Evolutionary conservation across 352 stramenopile species (phyloP).

Genomic region (Thalassiosira hispida): DNA sequence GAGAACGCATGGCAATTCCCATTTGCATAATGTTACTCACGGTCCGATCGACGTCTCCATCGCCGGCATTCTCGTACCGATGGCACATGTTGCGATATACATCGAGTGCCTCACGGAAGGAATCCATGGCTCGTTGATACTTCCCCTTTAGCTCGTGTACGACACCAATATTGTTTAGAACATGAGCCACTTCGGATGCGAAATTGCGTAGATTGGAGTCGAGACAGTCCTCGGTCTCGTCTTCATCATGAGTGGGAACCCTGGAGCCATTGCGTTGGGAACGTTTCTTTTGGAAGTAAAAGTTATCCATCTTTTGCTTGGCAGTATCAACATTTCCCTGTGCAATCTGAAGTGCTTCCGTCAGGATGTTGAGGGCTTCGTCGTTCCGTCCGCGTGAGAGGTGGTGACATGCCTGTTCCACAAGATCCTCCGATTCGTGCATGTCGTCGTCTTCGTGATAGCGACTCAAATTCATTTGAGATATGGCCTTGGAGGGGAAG

Average conservation of each 20-base stretch:
- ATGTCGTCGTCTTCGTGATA: constrained; percentile 17
- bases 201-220: constrained; percentile 20
- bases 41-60: constrained; percentile 55
- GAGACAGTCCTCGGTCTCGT: constrained; percentile 48
- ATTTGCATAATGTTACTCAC: constrained; percentile 64
- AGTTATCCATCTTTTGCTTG: constrained; percentile 44
- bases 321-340: constrained; percentile 28
- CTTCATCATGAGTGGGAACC: constrained; percentile 4
- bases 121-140: constrained; percentile 40
- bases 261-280: background rate
- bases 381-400: constrained; percentile 50
- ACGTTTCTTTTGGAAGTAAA: constrained; percentile 41
- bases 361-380: constrained; percentile 41
- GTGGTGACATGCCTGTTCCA: constrained; percentile 47
- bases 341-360: constrained; percentile 32
- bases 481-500: constrained; percentile 53
- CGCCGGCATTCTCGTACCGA: constrained; percentile 56
- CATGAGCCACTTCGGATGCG: constrained; percentile 47
- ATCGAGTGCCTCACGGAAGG: constrained; percentile 53
- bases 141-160: constrained; percentile 52
- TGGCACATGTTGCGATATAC: constrained; percentile 53
- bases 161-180: constrained; percentile 62
- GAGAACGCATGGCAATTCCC: constrained; percentile 47
- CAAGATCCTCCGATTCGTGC: constrained; percentile 39
- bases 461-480: constrained; percentile 48